Evolutionary conservation across 2,329 filamentous ascomycete genomes (phyloP).

Genomic region (Fusarium scirpi): DNA sequence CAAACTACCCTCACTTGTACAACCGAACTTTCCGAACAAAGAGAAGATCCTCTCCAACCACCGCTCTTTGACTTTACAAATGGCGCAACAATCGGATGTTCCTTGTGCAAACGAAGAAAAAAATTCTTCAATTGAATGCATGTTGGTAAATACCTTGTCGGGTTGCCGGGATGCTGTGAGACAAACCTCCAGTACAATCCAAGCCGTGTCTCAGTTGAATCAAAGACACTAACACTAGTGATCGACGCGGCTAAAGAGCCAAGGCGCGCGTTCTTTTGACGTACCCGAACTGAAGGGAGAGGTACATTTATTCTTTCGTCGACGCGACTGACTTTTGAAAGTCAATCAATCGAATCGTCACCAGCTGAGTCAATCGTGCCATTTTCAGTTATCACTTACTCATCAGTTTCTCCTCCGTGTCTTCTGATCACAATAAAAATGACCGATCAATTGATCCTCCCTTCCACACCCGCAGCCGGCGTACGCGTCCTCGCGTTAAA

Average conservation of each 20-base stretch:
- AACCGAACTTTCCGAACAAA: conserved; percentile 12
- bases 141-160: neutral
- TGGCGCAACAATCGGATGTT: conserved; percentile 25
- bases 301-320: neutral
- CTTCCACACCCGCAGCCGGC: conserved; percentile 48
- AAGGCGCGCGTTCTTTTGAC: conserved; percentile 25
- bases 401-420: neutral
- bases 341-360: neutral
- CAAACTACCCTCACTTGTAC: conserved; percentile 13
- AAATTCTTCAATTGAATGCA: neutral
- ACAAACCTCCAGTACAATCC: neutral
- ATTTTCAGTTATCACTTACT: neutral
- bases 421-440: conserved; percentile 3
- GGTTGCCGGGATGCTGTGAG: neutral
- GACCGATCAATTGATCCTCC: conserved; percentile 40
- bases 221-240: conserved; percentile 26
- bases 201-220: conserved; percentile 43
- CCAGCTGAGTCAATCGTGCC: conserved; percentile 10
- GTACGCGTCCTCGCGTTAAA: conserved; percentile 64
- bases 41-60: conserved; percentile 31
- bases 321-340: neutral
- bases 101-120: neutral
- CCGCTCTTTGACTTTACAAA: conserved; percentile 28
- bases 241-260: conserved; percentile 27
- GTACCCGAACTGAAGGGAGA: conserved; percentile 16